Evolutionary conservation across 2,329 filamentous ascomycete species (phyloP).

Genomic region (Chlorencoelia australis): DNA sequence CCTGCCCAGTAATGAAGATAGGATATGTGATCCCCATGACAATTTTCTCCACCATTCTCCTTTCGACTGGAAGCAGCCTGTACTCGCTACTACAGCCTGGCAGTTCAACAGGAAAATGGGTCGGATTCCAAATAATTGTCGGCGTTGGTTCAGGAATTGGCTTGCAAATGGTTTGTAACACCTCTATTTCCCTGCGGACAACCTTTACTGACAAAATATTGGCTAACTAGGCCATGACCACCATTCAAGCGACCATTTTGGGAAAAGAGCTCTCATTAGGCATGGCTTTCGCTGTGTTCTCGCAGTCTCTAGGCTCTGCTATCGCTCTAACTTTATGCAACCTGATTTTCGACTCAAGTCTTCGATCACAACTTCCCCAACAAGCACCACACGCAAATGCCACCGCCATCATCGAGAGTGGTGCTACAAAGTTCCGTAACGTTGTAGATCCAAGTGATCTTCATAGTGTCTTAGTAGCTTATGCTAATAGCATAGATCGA

Average conservation of each 20-base stretch:
- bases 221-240: slow-evolving; percentile 19
- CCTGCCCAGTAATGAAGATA: slow-evolving; percentile 15
- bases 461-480: slow-evolving; percentile 29
- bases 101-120: slow-evolving; percentile 14
- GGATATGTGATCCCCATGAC: slow-evolving; percentile 29
- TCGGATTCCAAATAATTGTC: slow-evolving; percentile 22
- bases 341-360: slow-evolving; percentile 19
- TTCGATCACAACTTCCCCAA: slow-evolving; percentile 16
- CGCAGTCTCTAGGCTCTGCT: slow-evolving; percentile 24
- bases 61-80: slow-evolving; percentile 27
- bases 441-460: slow-evolving; percentile 27
- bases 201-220: slow-evolving; percentile 1
- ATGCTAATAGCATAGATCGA: not conserved
- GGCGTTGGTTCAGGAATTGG: slow-evolving; percentile 17
- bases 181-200: not conserved
- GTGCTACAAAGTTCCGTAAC: slow-evolving; percentile 30
- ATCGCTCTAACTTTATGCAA: slow-evolving; percentile 25
- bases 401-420: slow-evolving; percentile 30
- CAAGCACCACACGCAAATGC: slow-evolving; percentile 28
- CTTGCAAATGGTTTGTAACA: slow-evolving; percentile 18
- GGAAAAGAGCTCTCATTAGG: slow-evolving; percentile 24
- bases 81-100: slow-evolving; percentile 22
- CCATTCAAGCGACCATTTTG: slow-evolving; percentile 25
- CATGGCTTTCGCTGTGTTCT: slow-evolving; percentile 28
- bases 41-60: slow-evolving; percentile 22